Evolutionary conservation across 2,329 filamentous ascomycete species (phyloP).

Genomic region (Huntiella omanensis): DNA sequence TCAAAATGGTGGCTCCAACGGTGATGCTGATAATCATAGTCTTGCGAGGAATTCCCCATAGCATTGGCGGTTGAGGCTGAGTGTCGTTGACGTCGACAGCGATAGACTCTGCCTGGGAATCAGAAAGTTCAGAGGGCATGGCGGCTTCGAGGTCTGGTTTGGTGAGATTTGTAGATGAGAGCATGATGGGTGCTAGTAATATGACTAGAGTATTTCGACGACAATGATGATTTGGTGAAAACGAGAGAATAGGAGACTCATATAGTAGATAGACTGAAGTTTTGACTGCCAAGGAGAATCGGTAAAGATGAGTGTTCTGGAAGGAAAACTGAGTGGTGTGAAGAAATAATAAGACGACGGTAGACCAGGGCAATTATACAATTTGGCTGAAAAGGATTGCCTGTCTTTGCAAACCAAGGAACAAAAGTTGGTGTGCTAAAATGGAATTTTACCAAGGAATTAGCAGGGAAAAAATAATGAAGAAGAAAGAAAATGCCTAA

Average conservation of each 20-base stretch:
- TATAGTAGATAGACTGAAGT: no score
- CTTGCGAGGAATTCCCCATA: conserved; percentile 14
- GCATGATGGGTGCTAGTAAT: background rate
- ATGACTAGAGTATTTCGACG: background rate
- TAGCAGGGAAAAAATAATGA: no score
- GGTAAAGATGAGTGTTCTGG: no score
- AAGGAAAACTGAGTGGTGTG: background rate
- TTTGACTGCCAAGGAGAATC: no score
- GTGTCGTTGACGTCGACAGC: background rate
- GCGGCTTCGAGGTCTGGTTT: conserved; percentile 6
- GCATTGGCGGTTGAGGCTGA: conserved; percentile 7
- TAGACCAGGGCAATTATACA: background rate
- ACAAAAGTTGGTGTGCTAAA: no score
- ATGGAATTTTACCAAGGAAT: no score
- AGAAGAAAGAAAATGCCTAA: no score
- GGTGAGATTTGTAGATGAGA: background rate
- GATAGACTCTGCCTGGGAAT: background rate
- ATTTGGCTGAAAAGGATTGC: background rate
- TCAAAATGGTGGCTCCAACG: conserved; percentile 12
- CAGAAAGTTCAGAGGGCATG: background rate
- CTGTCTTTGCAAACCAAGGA: no score
- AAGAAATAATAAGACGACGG: background rate
- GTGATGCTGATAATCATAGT: conserved; percentile 14
- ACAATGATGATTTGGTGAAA: no score
- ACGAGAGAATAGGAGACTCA: no score